Percentiles rank a stretch among this genome's conserved stretches.
phyloP scores from a whole-genome alignment of 345 rosid species.

The Abelmoschus esculentus region DNA sequence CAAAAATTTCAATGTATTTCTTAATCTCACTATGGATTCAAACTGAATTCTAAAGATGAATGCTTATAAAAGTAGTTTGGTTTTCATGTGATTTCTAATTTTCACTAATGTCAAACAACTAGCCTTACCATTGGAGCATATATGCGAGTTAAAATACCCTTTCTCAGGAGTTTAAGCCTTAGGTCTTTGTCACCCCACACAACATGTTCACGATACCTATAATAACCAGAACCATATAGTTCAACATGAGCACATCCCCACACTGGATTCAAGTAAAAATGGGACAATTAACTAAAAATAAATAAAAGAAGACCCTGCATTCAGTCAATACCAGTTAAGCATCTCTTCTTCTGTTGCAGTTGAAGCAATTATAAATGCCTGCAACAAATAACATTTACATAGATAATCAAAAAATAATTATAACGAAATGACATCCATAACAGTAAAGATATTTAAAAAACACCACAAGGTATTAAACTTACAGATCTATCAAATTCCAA shows the following conservation, averaged over 20 bases:
- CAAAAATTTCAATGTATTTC: not conserved
- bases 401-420: not conserved
- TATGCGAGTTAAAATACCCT: conserved; percentile 80
- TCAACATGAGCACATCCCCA: not conserved
- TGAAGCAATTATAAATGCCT: conserved; percentile 98
- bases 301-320: not conserved
- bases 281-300: not conserved
- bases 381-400: conserved; percentile 20
- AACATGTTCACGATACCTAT: conserved; percentile 80
- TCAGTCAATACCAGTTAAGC: conserved; percentile 66
- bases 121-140: conserved; percentile 81
- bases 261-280: not conserved
- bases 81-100: not conserved
- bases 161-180: conserved; percentile 65
- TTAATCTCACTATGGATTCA: not conserved
- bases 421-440: conserved; percentile 1
- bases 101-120: not conserved
- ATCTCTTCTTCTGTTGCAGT: conserved; percentile 92
- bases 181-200: conserved; percentile 84
- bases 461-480: conserved; percentile 26
- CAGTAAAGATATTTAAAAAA: not conserved
- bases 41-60: not conserved
- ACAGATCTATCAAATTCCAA: conserved; percentile 92
- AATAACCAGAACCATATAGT: conserved; percentile 10
- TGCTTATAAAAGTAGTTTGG: not conserved